phyloP scores from a whole-genome alignment of 345 rosid species.

The Eucalyptus marginata region DNA sequence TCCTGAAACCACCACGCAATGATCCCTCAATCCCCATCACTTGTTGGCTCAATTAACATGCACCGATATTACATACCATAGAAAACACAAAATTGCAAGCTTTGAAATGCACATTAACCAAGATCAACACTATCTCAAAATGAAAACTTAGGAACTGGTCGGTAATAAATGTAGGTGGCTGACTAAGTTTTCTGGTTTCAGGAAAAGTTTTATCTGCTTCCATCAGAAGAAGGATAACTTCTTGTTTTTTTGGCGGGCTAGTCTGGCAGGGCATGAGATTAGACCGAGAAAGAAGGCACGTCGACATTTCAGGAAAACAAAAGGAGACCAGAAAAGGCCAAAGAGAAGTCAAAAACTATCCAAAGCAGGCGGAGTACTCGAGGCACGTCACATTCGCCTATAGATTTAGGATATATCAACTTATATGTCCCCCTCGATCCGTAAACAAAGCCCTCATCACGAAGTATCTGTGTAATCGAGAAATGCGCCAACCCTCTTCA shows the following conservation, averaged over 20 bases:
- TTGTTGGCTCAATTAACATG: neutral
- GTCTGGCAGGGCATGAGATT: neutral
- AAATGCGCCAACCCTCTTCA: neutral
- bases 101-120: neutral
- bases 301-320: neutral
- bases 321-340: neutral
- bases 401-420: neutral
- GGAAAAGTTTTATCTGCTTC: neutral
- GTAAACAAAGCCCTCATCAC: neutral
- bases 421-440: neutral
- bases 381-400: neutral
- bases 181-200: neutral
- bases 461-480: neutral
- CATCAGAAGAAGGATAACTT: neutral
- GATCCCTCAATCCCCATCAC: neutral
- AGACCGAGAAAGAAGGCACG: neutral
- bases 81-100: neutral
- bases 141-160: neutral
- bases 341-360: neutral
- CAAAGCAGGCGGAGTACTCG: neutral
- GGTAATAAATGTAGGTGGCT: neutral
- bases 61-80: neutral
- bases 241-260: neutral
- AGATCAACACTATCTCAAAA: neutral
- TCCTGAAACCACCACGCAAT: constrained; percentile 1